Percentiles rank a stretch among this genome's conserved stretches.
These are phyloP conservation scores for Croton laevigatus DNA, from an alignment of 441 rosid genomes.

Conservation along the genomic window DNA sequence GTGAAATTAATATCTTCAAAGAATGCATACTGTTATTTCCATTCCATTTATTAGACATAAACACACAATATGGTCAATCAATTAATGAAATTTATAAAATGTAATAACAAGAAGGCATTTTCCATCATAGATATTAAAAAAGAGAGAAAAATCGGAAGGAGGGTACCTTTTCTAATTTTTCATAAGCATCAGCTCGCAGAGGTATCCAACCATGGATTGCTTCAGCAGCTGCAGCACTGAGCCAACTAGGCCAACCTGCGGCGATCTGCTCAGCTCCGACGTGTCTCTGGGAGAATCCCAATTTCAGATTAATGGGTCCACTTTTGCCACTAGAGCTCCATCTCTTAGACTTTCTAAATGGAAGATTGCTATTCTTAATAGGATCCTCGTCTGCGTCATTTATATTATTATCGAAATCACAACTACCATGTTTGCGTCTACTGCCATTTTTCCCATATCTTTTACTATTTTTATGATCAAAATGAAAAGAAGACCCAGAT, in stretches of 20 bases:
- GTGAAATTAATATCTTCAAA: neutral
- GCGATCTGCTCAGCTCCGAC: slow-evolving; percentile 67
- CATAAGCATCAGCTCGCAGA: slow-evolving; percentile 64
- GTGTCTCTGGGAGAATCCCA: slow-evolving; percentile 44
- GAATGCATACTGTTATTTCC: neutral
- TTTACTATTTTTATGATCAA: slow-evolving; percentile 23
- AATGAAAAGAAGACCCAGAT: slow-evolving; percentile 33
- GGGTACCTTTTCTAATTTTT: slow-evolving; percentile 83
- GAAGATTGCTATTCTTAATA: slow-evolving; percentile 16
- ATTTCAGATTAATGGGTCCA: slow-evolving; percentile 39
- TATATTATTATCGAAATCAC: neutral
- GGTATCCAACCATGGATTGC: slow-evolving; percentile 89
- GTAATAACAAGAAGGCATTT: neutral
- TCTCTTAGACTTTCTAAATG: slow-evolving; percentile 35
- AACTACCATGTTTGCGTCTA: slow-evolving; percentile 9
- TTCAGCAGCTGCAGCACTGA: slow-evolving; percentile 64
- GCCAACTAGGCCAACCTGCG: slow-evolving; percentile 96
- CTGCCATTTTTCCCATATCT: slow-evolving; percentile 30
- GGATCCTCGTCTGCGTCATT: neutral
- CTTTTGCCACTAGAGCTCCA: slow-evolving; percentile 32
- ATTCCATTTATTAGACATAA: neutral
- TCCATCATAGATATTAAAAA: neutral
- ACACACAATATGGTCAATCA: neutral
- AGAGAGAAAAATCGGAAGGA: neutral
- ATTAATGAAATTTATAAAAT: neutral